Evolutionary conservation across 495 filamentous ascomycete species (phyloP).

Genomic region (Jackrogersella minutella): DNA sequence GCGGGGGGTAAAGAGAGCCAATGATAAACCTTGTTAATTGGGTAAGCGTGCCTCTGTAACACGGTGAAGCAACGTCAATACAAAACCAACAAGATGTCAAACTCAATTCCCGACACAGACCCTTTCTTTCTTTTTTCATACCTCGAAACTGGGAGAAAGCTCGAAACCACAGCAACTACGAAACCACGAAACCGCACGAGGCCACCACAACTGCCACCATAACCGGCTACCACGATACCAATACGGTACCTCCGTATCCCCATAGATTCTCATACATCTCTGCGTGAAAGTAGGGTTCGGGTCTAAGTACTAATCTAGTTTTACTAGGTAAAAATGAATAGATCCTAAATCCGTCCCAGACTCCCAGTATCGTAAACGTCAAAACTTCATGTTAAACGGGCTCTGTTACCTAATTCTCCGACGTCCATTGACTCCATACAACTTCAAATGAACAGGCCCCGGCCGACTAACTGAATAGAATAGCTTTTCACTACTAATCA

Average conservation of each 20-base stretch:
- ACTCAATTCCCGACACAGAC: conserved; percentile 39
- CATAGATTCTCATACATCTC: background rate
- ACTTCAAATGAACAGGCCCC: conserved; percentile 1
- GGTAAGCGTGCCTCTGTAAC: conserved; percentile 44
- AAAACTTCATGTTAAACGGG: conserved; percentile 19
- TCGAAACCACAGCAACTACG: conserved; percentile 1
- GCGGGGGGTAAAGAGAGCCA: conserved; percentile 27
- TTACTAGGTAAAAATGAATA: too few species aligned
- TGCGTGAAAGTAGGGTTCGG: background rate
- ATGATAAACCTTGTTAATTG: conserved; percentile 28
- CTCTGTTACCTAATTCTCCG: conserved; percentile 35
- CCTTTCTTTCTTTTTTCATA: conserved; percentile 17
- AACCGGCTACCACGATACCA: background rate
- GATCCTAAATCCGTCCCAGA: background rate
- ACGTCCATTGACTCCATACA: conserved; percentile 6
- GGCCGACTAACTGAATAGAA: conserved; percentile 16
- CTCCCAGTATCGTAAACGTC: conserved; percentile 18
- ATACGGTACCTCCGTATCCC: conserved; percentile 3
- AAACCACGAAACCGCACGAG: conserved; percentile 9
- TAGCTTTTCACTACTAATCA: too few species aligned
- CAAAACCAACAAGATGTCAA: conserved; percentile 44
- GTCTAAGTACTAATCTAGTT: background rate
- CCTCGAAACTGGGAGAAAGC: conserved; percentile 6
- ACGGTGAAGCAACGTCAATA: conserved; percentile 43
- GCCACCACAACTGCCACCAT: background rate